These are phyloP conservation scores for Citrullus colocynthis DNA, from an alignment of 306 rosid genomes.

Conservation along the genomic window DNA sequence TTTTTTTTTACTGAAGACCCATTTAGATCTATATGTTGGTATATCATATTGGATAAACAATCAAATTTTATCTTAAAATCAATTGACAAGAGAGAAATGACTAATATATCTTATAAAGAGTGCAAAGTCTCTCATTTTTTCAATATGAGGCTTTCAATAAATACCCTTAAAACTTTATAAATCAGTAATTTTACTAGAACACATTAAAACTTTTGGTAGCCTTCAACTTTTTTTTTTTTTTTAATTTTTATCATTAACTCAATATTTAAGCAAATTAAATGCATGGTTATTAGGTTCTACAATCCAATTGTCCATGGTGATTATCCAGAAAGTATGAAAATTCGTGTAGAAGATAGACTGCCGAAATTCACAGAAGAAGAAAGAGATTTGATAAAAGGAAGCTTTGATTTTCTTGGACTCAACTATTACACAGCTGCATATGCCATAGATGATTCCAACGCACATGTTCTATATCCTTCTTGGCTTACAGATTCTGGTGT, in stretches of 20 bases:
- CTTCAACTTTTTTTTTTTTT: too few species aligned
- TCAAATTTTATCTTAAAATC: too few species aligned
- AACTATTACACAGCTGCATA: slow-evolving; percentile 17
- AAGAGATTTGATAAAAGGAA: not conserved
- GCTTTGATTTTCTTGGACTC: slow-evolving; percentile 12
- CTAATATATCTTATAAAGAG: too few species aligned
- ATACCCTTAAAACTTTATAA: not conserved
- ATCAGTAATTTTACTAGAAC: not conserved
- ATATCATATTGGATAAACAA: too few species aligned
- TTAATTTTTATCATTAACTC: too few species aligned
- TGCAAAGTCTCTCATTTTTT: too few species aligned
- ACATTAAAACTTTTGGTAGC: not conserved
- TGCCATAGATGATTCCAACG: slow-evolving; percentile 5
- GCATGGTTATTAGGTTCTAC: slow-evolving; percentile 2
- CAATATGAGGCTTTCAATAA: too few species aligned
- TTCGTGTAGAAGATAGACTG: slow-evolving; percentile 14
- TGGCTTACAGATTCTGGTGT: slow-evolving; percentile 15
- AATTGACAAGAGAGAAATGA: too few species aligned
- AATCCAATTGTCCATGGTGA: slow-evolving; percentile 23
- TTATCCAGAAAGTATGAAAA: slow-evolving; percentile 19
- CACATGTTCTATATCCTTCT: not conserved
- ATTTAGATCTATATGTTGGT: too few species aligned
- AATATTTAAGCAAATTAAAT: not conserved
- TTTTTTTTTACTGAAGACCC: too few species aligned
- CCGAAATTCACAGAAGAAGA: slow-evolving; percentile 18